Conservation (phyloP, 2,329 filamentous ascomycete genomes). For the Dissoconium aciculare region DNA sequence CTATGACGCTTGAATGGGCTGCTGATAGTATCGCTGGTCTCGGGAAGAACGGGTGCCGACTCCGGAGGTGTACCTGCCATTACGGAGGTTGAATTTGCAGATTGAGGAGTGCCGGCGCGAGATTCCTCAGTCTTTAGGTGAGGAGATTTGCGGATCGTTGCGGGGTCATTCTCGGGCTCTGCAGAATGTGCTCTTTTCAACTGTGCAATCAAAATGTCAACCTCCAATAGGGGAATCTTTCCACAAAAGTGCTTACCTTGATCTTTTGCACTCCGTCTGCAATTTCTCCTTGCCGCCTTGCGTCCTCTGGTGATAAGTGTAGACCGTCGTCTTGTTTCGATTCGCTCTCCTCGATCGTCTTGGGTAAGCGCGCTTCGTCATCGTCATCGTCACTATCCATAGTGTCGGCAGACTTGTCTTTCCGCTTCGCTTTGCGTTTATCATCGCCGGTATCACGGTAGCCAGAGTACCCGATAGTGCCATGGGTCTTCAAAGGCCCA, state of each 20-base stretch:
- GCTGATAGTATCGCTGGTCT: slow-evolving; percentile 41
- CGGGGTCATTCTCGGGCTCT: slow-evolving; percentile 42
- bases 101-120: slow-evolving; percentile 29
- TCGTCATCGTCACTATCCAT: slow-evolving; percentile 57
- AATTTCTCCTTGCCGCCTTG: slow-evolving; percentile 56
- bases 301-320: slow-evolving; percentile 52
- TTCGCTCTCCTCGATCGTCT: slow-evolving; percentile 46
- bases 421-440: slow-evolving; percentile 24
- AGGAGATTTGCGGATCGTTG: slow-evolving; percentile 31
- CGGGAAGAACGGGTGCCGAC: slow-evolving; percentile 10
- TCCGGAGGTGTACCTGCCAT: slow-evolving; percentile 22
- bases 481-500: slow-evolving; percentile 69
- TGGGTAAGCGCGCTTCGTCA: slow-evolving; percentile 39
- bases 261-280: slow-evolving; percentile 71
- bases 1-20: slow-evolving; percentile 66
- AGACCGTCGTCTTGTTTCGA: slow-evolving; percentile 25
- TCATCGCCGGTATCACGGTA: slow-evolving; percentile 42
- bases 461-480: slow-evolving; percentile 76
- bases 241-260: slow-evolving; percentile 43
- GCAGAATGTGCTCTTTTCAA: slow-evolving; percentile 68
- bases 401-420: slow-evolving; percentile 45
- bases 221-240: no score
- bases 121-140: slow-evolving; percentile 18
- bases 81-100: slow-evolving; percentile 18
- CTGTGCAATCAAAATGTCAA: no score